phyloP scores from a whole-genome alignment of 1,284 basidiomycete genomes.

The Ceratobasidium sp. region DNA sequence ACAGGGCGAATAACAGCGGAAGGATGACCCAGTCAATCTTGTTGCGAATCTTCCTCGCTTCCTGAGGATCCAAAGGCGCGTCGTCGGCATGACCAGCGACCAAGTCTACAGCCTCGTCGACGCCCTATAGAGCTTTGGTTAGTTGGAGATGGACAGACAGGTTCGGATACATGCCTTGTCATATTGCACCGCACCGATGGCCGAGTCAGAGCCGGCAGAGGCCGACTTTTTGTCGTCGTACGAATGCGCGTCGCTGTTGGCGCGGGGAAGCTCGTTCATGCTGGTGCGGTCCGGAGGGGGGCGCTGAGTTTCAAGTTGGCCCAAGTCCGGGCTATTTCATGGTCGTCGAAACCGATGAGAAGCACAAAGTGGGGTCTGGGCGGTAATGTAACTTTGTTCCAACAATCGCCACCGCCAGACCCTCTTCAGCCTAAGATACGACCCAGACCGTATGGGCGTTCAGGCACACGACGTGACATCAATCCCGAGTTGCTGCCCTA shows the following conservation, averaged over 20 bases:
- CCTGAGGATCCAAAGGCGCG: conserved; percentile 40
- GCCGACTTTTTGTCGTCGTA: conserved; percentile 17
- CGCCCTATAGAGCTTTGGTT: conserved; percentile 19
- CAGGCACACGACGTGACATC: too few relatives aligned
- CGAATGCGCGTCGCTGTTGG: conserved; percentile 16
- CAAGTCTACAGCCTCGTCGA: conserved; percentile 45
- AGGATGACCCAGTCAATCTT: conserved; percentile 46
- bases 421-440: too few relatives aligned
- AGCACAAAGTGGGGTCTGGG: too few relatives aligned
- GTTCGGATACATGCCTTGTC: not conserved
- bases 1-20: conserved; percentile 45
- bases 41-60: conserved; percentile 41
- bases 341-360: not conserved
- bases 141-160: not conserved
- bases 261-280: not conserved
- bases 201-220: not conserved
- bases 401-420: too few relatives aligned
- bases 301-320: not conserved
- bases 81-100: conserved; percentile 43
- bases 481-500: too few relatives aligned
- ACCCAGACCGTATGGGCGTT: too few relatives aligned
- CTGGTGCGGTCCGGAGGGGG: not conserved
- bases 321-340: conserved; percentile 7
- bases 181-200: conserved; percentile 27
- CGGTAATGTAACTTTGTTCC: too few relatives aligned